Percentiles rank a stretch among this genome's conserved stretches.
phyloP scores from a whole-genome alignment of 495 filamentous ascomycete genomes.

The Letharia lupina region DNA sequence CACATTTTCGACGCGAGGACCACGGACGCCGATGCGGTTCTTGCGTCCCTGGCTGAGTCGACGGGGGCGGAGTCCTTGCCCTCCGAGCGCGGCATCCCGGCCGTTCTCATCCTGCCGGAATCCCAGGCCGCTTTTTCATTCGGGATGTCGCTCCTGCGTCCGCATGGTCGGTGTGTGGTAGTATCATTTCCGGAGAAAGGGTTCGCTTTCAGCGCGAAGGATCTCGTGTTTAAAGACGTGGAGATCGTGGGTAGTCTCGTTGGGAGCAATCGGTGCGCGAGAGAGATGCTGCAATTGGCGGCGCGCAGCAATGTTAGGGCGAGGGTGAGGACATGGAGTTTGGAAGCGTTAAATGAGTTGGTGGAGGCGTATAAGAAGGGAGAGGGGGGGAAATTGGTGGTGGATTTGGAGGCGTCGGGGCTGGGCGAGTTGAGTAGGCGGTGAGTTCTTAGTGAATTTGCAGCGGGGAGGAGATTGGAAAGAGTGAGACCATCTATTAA shows the following conservation, averaged over 20 bases:
- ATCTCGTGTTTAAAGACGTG: constrained; percentile 3
- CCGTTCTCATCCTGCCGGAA: constrained; percentile 4
- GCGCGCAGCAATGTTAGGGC: not conserved
- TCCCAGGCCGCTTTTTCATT: not conserved
- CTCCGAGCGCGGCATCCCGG: not conserved
- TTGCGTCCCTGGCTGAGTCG: not conserved
- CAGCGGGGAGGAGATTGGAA: too few species aligned
- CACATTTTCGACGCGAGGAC: not conserved
- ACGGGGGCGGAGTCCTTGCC: not conserved
- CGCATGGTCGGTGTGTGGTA: constrained; percentile 1
- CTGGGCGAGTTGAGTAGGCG: not conserved
- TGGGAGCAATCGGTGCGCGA: not conserved
- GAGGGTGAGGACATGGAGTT: not conserved
- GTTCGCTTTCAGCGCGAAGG: not conserved
- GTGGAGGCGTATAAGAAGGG: constrained; percentile 6
- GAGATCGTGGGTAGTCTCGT: constrained; percentile 1
- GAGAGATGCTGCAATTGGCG: constrained; percentile 5
- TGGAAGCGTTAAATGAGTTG: constrained; percentile 2
- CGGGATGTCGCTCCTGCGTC: not conserved
- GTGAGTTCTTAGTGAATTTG: not conserved
- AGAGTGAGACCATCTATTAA: too few species aligned
- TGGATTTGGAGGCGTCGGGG: not conserved
- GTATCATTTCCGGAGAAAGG: constrained; percentile 5
- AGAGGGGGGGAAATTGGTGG: constrained; percentile 2
- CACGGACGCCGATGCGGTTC: not conserved